Evolutionary conservation across 2,329 filamentous ascomycete genomes (phyloP).

Genomic region (Tympanopsis confertula): DNA sequence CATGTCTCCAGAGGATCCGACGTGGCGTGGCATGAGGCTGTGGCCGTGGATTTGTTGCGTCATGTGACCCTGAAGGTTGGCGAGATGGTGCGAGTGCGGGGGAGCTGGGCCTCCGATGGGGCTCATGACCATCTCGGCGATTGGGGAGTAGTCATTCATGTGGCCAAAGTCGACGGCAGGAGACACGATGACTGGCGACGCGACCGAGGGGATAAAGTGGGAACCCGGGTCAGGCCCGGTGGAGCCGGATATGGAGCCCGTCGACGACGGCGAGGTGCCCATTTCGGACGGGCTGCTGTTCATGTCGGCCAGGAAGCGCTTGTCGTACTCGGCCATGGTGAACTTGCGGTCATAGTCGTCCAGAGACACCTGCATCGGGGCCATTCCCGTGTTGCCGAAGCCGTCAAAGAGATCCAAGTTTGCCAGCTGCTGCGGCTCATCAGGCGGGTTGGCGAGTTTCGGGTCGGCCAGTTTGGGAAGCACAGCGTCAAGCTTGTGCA

Average conservation of each 20-base stretch:
- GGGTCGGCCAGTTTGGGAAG: constrained; percentile 51
- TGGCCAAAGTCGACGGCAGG: constrained; percentile 35
- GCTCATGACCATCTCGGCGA: constrained; percentile 42
- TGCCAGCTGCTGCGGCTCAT: constrained; percentile 25
- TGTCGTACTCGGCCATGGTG: constrained; percentile 28
- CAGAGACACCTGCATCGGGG: constrained; percentile 27
- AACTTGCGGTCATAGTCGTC: constrained; percentile 34
- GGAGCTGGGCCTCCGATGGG: too few relatives aligned
- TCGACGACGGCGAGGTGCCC: constrained; percentile 13
- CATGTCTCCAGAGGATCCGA: constrained; percentile 10
- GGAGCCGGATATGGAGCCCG: constrained; percentile 18
- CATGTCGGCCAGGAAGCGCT: constrained; percentile 22
- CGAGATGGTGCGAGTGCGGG: too few relatives aligned
- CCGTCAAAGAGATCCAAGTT: constrained; percentile 54
- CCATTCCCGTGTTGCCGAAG: constrained; percentile 38
- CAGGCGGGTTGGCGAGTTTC: constrained; percentile 45
- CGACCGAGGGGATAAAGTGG: constrained; percentile 27
- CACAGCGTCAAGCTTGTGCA: constrained; percentile 65
- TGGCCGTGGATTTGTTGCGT: too few relatives aligned
- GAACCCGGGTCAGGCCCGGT: constrained; percentile 30
- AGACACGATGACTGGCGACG: constrained; percentile 41
- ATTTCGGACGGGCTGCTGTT: constrained; percentile 16
- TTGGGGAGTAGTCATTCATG: constrained; percentile 30
- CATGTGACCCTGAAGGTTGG: too few relatives aligned
- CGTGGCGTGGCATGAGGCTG: constrained; percentile 7